A percentile compares a stretch with the other conserved stretches of the same genome.
Evolutionary conservation across 805 yeast species (phyloP).

Genomic region (Blastobotrys chiropterorum): DNA sequence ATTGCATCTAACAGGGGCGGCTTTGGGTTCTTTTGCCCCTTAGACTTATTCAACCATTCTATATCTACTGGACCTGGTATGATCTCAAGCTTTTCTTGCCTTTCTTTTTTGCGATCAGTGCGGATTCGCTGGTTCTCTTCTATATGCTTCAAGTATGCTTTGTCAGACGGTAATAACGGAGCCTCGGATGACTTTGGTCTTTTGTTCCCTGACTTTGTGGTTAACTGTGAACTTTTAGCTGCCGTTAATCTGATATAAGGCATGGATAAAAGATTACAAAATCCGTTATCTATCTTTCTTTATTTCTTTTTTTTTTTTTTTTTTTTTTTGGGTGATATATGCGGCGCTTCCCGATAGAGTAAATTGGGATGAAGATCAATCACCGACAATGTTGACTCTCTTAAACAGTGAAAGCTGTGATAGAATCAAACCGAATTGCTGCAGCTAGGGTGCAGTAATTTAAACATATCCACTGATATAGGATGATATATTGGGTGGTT

Average conservation of each 20-base stretch:
- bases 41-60: slow-evolving; percentile 15
- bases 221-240: slow-evolving; percentile 9
- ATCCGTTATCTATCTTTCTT: too few species aligned
- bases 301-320: too few species aligned
- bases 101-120: slow-evolving; percentile 8
- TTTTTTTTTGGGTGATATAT: too few species aligned
- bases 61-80: slow-evolving; percentile 14
- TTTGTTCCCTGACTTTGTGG: slow-evolving; percentile 4
- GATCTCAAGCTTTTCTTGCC: slow-evolving; percentile 16
- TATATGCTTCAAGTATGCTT: slow-evolving; percentile 15
- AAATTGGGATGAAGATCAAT: neutral
- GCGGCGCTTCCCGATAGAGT: neutral
- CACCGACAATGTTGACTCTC: neutral
- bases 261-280: too few species aligned
- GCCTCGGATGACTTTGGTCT: slow-evolving; percentile 5
- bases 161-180: slow-evolving; percentile 19
- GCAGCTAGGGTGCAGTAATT: too few species aligned
- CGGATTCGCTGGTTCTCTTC: slow-evolving; percentile 21
- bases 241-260: slow-evolving; percentile 13
- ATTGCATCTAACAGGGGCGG: slow-evolving; percentile 20
- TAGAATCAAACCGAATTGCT: too few species aligned
- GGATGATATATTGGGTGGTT: neutral
- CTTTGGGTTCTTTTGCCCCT: slow-evolving; percentile 5
- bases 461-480: too few species aligned
- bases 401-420: too few species aligned